Evolutionary conservation across 129 eudicot genomes (phyloP), one percentile per base, ranked within the genome.

Genomic region (Escallonia herrerae): DNA sequence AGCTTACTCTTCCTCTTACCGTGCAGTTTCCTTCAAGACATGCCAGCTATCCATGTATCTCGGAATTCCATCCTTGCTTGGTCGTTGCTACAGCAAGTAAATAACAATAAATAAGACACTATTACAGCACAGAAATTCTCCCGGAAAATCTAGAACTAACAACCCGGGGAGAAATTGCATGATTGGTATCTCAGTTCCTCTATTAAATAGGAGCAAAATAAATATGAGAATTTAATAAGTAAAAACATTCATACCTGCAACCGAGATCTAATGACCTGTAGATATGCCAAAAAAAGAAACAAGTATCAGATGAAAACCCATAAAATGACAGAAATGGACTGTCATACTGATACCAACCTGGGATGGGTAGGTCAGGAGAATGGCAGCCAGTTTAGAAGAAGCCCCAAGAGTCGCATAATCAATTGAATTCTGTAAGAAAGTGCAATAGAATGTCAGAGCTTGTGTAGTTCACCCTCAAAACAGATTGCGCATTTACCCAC

Each of bases 191-290:
- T 22, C 33, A 22, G 33, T 22, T 22, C 33, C 33, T 22, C 33
- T 22, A 22, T 22, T 22, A 22, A 22, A 22, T 22, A 22, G 33
- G 33, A 0, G 33, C 33, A 22, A 22, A 22, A 22, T 22, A 22
- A 22, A 22, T 22, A 22, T 1, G 33, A 22, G 33, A 22, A 22
- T 22, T 22, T 22, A 22, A 22, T 22, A 22, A 22, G 33, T 22
- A 56, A 53, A 3, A 10, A 15, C 9, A 37, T 22, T 33, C 11
- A 63, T 74, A 86, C 97, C 99, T 94, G 99, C 75, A 94, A 73
- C 71, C 99, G 84, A 77, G 99, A 74, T 43, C 99, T 97, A 63
- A 94, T 82, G 73, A 94, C 99, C 97, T 91, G 95, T 48, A 67
- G 64, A 60, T 43, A 67, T 11, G 55, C 11, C 15, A 62, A 37